Evolutionary conservation across 2,329 filamentous ascomycete species (phyloP).

Genomic region (Neoscytalidium dimidiatum): DNA sequence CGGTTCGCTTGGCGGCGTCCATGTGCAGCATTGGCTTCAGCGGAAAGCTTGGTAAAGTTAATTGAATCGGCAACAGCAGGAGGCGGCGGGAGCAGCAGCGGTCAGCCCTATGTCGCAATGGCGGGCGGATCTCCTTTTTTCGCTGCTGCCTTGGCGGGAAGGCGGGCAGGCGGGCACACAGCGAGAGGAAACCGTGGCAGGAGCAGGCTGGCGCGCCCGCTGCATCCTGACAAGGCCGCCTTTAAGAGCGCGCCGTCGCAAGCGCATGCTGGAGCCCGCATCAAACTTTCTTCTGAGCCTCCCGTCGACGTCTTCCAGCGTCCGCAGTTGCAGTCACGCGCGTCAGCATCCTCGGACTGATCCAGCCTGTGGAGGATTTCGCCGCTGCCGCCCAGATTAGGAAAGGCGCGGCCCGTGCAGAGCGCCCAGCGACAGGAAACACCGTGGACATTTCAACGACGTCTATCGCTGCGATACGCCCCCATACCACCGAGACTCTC

Average conservation of each 20-base stretch:
- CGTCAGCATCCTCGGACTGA: conserved; percentile 8
- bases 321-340: neutral
- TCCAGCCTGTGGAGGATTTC: conserved; percentile 18
- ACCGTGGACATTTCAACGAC: conserved; percentile 21
- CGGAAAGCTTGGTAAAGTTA: neutral
- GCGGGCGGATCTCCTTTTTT: conserved; percentile 11
- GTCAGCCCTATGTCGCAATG: conserved; percentile 15
- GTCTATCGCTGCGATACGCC: conserved; percentile 19
- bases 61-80: neutral
- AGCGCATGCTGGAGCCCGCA: no score
- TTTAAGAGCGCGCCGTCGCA: neutral
- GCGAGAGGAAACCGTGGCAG: conserved; percentile 11
- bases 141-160: conserved; percentile 1
- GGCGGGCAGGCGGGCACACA: neutral
- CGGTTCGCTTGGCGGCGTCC: neutral
- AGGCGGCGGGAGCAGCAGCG: neutral
- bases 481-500: conserved; percentile 13
- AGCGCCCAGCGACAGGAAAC: conserved; percentile 19
- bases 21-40: neutral
- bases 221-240: neutral
- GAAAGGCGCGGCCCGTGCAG: conserved; percentile 16
- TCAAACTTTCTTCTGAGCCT: no score
- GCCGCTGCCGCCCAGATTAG: conserved; percentile 16
- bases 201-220: neutral
- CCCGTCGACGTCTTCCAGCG: neutral